A percentile compares a stretch with the other conserved stretches of the same genome.
Evolutionary conservation across 2,329 filamentous ascomycete genomes (phyloP).

Genomic region (Thelonectria olida): DNA sequence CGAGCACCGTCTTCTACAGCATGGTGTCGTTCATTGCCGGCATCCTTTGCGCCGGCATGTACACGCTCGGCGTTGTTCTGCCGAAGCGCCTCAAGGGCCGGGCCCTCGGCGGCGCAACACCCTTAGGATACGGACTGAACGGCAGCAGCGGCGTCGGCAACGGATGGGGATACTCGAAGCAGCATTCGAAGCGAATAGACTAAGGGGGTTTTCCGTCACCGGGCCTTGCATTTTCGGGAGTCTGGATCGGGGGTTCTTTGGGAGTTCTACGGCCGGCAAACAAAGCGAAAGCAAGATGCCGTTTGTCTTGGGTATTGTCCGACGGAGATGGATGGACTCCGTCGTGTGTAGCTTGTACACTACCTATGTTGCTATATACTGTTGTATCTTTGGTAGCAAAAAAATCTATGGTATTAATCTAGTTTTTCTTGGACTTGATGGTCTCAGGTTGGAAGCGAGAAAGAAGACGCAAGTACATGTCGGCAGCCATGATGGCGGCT

Average conservation of each 20-base stretch:
- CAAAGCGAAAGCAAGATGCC: background rate
- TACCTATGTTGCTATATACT: conserved; percentile 8
- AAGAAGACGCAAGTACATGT: conserved; percentile 65
- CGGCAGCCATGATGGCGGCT: conserved; percentile 61
- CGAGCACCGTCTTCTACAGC: conserved; percentile 71
- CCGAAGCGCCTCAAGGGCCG: conserved; percentile 62
- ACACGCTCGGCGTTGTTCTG: conserved; percentile 69
- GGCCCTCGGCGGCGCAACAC: conserved; percentile 65
- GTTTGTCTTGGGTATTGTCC: conserved; percentile 25
- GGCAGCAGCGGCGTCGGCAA: conserved; percentile 54
- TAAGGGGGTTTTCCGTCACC: conserved; percentile 34
- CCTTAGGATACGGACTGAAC: conserved; percentile 64
- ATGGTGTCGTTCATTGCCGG: conserved; percentile 68
- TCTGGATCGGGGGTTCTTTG: conserved; percentile 23
- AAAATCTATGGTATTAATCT: conserved; percentile 8
- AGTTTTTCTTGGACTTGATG: conserved; percentile 50
- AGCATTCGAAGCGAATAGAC: conserved; percentile 61
- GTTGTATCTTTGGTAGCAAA: background rate
- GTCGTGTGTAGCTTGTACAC: conserved; percentile 19
- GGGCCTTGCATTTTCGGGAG: conserved; percentile 35
- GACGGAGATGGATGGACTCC: conserved; percentile 6
- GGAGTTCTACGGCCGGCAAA: conserved; percentile 24
- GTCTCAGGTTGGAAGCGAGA: conserved; percentile 49
- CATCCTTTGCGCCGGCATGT: conserved; percentile 61
- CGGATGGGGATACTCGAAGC: conserved; percentile 61